Base-by-base conservation (phyloP, 257 asterid species). In the Solanum arcanum region DNA sequence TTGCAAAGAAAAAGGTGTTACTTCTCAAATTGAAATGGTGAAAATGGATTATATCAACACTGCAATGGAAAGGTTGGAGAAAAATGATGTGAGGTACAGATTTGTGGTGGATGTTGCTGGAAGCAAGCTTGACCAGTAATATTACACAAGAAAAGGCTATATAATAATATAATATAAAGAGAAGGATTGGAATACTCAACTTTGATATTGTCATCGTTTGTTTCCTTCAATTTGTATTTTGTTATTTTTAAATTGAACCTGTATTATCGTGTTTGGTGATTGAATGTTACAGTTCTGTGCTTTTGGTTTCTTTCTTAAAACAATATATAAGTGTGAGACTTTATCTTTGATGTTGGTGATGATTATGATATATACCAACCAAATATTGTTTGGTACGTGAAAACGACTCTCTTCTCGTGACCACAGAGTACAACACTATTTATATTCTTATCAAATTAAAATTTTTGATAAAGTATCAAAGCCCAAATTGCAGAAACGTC, bases 101-200 rank as follows among this genome's bases (percentile, higher is more conserved):
- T 97, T 97, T 41, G 99, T 95, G 15, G 95, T 97, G 5, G 99
- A 97, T 87, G 96, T 97, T 72, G 97, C 93, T 1, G 99, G 98
- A 62, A 95, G 98, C 98, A 93, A 95, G 20, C 95, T 96, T 18
- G 92, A 89, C 20, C 86, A 88, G 42, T 91, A 89, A 92, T 35
- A 33, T 62, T 39, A 86, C 13, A 56, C 23, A 46, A 3, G 1
- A 77, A 47, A 78, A 16, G 39, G 42, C 66, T 33, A 33, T 35
- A 35, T 5, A 5, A 35, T 5, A 5, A 5, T 78, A 2, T 9
- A 76, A 21, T n/a, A 76, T 75, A 13, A 75, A 46, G 41, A 46
- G 69, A 42, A 37, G 16, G 14, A 44, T 44, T n/a, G 5, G 25
- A 80, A 29, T 46, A 2, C 39, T 14, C 25, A 46, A 46, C 84